Conservation (phyloP, 805 yeast genomes). For the Nakazawaea ambrosiae region DNA sequence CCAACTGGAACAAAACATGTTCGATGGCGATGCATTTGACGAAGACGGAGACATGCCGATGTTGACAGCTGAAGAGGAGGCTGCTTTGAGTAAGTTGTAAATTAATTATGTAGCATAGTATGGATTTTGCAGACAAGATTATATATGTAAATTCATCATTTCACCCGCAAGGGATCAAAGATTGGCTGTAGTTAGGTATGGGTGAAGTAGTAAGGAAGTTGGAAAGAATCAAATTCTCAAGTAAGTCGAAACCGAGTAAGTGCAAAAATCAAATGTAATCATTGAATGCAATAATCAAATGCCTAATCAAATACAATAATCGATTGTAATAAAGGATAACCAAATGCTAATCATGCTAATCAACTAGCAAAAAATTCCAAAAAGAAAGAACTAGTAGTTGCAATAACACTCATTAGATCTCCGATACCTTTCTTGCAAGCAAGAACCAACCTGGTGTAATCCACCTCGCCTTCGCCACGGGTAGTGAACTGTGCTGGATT, state of each 20-base stretch:
- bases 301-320: too few species aligned
- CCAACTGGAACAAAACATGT: constrained; percentile 44
- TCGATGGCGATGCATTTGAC: constrained; percentile 33
- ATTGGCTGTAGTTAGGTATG: too few species aligned
- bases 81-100: constrained; percentile 12
- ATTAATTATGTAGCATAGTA: too few species aligned
- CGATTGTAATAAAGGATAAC: too few species aligned
- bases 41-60: constrained; percentile 27
- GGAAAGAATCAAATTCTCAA: too few species aligned
- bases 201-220: too few species aligned
- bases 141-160: not conserved
- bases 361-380: not conserved
- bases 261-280: too few species aligned
- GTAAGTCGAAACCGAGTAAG: too few species aligned
- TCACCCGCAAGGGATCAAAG: too few species aligned
- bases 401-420: constrained; percentile 9
- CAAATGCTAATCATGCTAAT: too few species aligned
- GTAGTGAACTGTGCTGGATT: constrained; percentile 35
- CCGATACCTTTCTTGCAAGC: constrained; percentile 14
- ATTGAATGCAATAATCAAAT: too few species aligned
- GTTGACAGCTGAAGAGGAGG: constrained; percentile 15
- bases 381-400: constrained; percentile 13
- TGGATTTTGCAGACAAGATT: not conserved
- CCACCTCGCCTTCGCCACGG: constrained; percentile 36
- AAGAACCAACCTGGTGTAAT: constrained; percentile 29